Evolutionary conservation across 192 early-diverging fungal genomes (phyloP), one percentile per base, ranked within the genome.

Genomic region (Powellomyces hirtus): DNA sequence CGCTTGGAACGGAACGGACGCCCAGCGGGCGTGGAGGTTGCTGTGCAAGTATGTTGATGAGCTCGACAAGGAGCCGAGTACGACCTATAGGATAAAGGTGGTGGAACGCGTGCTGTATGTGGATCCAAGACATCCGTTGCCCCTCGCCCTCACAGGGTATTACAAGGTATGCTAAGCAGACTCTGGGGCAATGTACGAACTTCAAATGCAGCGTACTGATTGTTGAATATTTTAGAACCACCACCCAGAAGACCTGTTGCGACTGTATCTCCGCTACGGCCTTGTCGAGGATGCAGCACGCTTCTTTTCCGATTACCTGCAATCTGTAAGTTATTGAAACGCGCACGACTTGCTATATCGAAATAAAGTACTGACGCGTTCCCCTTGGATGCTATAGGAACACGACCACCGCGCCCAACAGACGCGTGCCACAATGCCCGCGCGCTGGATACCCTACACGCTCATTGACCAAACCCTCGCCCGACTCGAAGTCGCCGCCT

Each of bases 161-260:
- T 79, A 67, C 29, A 59, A 68, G 68, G 77, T 76, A 59, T 37
- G 52, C 34, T n/a, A n/a, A n/a, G n/a, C n/a, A n/a, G n/a, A n/a
- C n/a, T n/a, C n/a, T 7, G 2, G 37, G 29, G 38, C 36, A 31
- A 11, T 1, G 22, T 24, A 49, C 4, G 5, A 16, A 14, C n/a
- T 27, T 56, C 26, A 53, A 53, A 53, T 27, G 51, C 24, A 26
- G 58, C 59, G 45, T 22, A 40, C 10, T 56, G 53, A 18, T n/a
- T 71, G 1, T 62, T 62, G 29, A 63, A 2, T 29, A 53, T 45
- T n/a, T 3, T 20, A 38, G 31, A 50, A 16, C 38, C 52, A 63
- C 30, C 14, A 40, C 44, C 71, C 75, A 2, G 77, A 78, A 38
- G 72, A 75, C 45, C 60, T 78, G 31, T 31, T 78, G 14, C 51